These are phyloP conservation scores for Stephanodiscus triporus DNA, from an alignment of 108 stramenopile species.

Conservation along the genomic window DNA sequence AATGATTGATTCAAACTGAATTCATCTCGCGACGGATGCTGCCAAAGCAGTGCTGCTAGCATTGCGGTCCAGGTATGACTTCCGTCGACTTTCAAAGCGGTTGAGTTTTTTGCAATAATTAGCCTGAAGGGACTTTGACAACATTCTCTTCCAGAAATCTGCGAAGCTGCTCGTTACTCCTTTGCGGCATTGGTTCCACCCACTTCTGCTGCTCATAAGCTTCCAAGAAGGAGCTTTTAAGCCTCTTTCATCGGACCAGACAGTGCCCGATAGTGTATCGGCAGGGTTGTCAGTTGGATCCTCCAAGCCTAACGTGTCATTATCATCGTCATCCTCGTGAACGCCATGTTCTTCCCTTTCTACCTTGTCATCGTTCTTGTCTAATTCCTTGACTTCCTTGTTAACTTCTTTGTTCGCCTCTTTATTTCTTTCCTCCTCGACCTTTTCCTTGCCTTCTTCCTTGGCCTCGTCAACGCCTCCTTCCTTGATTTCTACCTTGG, in stretches of 20 bases:
- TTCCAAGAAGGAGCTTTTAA: slow-evolving; percentile 19
- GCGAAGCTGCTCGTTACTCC: slow-evolving; percentile 49
- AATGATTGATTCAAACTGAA: slow-evolving; percentile 35
- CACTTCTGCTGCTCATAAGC: slow-evolving; percentile 13
- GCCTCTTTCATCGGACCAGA: slow-evolving; percentile 47
- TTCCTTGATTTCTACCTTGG: slow-evolving; percentile 17
- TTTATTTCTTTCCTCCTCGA: neutral
- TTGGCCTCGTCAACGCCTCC: slow-evolving; percentile 18
- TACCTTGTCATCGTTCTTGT: too few relatives aligned
- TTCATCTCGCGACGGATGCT: slow-evolving; percentile 20
- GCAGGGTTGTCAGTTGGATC: slow-evolving; percentile 49
- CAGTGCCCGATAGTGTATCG: slow-evolving; percentile 49
- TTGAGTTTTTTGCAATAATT: slow-evolving; percentile 50
- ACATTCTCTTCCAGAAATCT: slow-evolving; percentile 60
- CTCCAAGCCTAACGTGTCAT: slow-evolving; percentile 44
- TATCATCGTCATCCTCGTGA: slow-evolving; percentile 33
- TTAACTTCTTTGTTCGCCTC: slow-evolving; percentile 10
- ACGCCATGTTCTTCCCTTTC: too few relatives aligned
- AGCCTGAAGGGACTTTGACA: slow-evolving; percentile 67
- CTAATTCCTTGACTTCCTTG: slow-evolving; percentile 37
- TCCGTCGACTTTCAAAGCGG: slow-evolving; percentile 54
- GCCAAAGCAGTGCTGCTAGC: slow-evolving; percentile 10
- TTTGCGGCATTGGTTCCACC: slow-evolving; percentile 6
- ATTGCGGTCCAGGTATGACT: slow-evolving; percentile 49
- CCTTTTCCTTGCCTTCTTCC: slow-evolving; percentile 11